These are phyloP conservation scores for Naganishia sp. DNA, from an alignment of 1,284 basidiomycete genomes.

Conservation along the genomic window DNA sequence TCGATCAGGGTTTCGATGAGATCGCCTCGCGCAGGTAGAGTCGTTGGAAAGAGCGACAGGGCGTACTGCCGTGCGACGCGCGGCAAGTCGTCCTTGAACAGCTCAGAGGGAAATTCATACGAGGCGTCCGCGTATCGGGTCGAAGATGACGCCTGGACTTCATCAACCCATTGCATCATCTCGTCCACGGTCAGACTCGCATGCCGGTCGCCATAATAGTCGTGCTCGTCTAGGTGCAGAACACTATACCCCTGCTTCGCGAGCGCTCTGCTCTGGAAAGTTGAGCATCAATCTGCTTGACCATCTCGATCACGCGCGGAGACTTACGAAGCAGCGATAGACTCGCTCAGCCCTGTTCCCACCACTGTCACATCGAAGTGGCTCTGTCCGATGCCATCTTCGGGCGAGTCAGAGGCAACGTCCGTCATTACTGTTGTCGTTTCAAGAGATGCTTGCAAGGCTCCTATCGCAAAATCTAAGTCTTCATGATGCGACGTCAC, in stretches of 20 bases:
- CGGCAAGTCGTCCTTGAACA: constrained; percentile 2
- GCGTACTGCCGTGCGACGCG: constrained; percentile 67
- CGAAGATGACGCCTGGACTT: constrained; percentile 7
- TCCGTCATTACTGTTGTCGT: neutral
- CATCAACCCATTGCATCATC: constrained; percentile 67
- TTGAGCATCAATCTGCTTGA: no score
- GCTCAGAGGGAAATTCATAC: constrained; percentile 3
- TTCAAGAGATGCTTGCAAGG: neutral
- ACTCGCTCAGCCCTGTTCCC: constrained; percentile 82
- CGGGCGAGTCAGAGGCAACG: neutral
- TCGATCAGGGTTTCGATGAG: constrained; percentile 76
- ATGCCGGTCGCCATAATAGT: constrained; percentile 77
- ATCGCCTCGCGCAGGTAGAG: constrained; percentile 77
- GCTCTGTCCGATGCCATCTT: constrained; percentile 42
- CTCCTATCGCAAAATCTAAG: neutral
- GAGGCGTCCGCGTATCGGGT: constrained; percentile 12
- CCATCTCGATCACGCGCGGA: neutral
- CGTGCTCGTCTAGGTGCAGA: constrained; percentile 80
- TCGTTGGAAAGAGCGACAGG: constrained; percentile 75
- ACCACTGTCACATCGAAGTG: constrained; percentile 77
- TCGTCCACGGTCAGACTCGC: constrained; percentile 82
- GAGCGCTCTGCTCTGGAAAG: constrained; percentile 63
- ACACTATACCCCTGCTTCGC: constrained; percentile 83
- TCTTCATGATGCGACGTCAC: no score
- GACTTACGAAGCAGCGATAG: constrained; percentile 84